Base-by-base conservation (phyloP, 805 yeast species). In the Hanseniaspora occidentalis region DNA sequence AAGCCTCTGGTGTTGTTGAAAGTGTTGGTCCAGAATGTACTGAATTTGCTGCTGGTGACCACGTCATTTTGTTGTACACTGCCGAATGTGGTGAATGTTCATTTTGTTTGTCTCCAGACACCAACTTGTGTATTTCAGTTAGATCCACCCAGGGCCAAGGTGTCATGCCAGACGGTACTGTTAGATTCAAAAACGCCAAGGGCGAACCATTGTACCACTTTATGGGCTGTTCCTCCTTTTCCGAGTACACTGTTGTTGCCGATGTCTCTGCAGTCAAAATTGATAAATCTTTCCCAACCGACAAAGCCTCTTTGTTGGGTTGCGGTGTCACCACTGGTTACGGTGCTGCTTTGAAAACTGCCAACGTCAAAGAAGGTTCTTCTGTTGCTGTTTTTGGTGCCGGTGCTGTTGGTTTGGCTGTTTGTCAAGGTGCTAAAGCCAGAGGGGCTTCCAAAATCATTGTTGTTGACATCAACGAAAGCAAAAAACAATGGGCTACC, bases 281-380 rank as follows among this genome's bases (percentile, higher is more conserved):
- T 49, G 77, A 85, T 61, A 79, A 80, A 44, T 64, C 74, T 49
- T 96, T 95, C 44, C 82, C 84, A 46, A 70, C 78, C 60, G 95
- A 84, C 57, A 76, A 80, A 57, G 82, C 88, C 31, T 86, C 97
- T 69, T 66, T 94, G 61, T 74, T 94, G 53, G 99, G 98, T 39
- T 92, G 98, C 64, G 98, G 98, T 70, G 84, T 92, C 55, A 92
- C 98, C 41, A 92, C 98, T 40, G 98, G 98, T 48, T 84, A 84
- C 59, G 98, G 99, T 63, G 95, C 97, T 39, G 98, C 96, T 41
- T 74, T 83, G 52, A 84, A 84, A 67, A 84, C 95, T 39, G 97
- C 96, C 27, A 71, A 84, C 52, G 89, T 94, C 44, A 78, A 81
- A 57, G 71, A 75, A 58, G 96, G 96, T 51, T 96, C 89, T 58